Evolutionary conservation across 2,329 filamentous ascomycete genomes (phyloP).

Genomic region (Fusarium pseudonygamai): DNA sequence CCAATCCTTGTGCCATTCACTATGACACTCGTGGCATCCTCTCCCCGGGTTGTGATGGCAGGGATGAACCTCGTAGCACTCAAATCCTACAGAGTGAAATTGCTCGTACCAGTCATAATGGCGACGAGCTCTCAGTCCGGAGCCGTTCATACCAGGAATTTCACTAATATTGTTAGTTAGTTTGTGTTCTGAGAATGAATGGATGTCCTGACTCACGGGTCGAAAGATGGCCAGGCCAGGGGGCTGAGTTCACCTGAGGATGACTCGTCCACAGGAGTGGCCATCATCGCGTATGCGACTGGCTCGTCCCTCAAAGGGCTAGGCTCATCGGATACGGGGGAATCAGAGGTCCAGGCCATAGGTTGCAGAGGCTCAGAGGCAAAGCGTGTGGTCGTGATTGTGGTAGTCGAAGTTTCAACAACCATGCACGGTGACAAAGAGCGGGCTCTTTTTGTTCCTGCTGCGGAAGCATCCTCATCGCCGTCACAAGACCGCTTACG

Average conservation of each 20-base stretch:
- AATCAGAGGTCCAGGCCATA: background rate
- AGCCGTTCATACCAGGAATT: constrained; percentile 29
- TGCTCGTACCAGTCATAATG: constrained; percentile 40
- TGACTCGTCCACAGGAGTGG: background rate
- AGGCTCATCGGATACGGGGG: background rate
- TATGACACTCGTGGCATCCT: constrained; percentile 33
- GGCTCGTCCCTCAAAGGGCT: background rate
- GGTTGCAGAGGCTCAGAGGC: background rate
- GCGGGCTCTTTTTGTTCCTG: constrained; percentile 1
- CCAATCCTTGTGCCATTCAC: constrained; percentile 34
- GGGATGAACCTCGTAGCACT: constrained; percentile 34
- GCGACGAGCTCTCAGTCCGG: constrained; percentile 10
- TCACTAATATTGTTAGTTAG: constrained; percentile 28
- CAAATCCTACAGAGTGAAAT: constrained; percentile 22
- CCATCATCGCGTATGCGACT: background rate
- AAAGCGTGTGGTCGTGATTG: background rate
- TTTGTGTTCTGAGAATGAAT: background rate
- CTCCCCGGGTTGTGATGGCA: constrained; percentile 16
- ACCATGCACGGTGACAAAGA: background rate
- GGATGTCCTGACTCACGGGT: constrained; percentile 4
- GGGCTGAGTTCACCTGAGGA: constrained; percentile 2
- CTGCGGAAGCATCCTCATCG: background rate
- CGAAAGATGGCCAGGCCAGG: background rate
- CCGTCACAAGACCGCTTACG: constrained; percentile 2
- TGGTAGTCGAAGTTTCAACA: background rate